Evolutionary conservation across 1,284 basidiomycete genomes (phyloP).

Genomic region (Heliocybe sulcata): DNA sequence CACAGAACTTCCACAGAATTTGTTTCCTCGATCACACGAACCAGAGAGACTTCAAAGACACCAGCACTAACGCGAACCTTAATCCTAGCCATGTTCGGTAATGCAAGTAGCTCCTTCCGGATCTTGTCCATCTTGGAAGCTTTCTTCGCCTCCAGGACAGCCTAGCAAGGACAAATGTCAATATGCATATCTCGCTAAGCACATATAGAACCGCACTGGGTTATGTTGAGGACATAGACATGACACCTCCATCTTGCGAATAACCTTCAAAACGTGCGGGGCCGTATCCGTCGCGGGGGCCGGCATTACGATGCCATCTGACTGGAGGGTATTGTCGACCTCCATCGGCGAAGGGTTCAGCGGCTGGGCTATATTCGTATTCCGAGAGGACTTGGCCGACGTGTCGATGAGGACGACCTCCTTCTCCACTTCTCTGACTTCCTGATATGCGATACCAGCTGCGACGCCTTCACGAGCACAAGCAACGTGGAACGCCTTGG

Average conservation of each 20-base stretch:
- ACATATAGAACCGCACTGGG: conserved; percentile 46
- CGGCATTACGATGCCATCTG: conserved; percentile 7
- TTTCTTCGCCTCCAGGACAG: conserved; percentile 64
- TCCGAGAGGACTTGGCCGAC: not conserved
- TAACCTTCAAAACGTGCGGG: conserved; percentile 48
- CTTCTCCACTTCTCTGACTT: conserved; percentile 67
- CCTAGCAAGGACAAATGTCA: conserved; percentile 31
- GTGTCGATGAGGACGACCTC: conserved; percentile 58
- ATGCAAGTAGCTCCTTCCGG: conserved; percentile 55
- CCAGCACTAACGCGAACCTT: conserved; percentile 76
- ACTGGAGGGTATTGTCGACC: conserved; percentile 6
- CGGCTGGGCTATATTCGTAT: not conserved
- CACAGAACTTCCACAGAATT: conserved; percentile 73
- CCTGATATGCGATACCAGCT: conserved; percentile 49
- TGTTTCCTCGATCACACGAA: conserved; percentile 61
- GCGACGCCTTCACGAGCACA: conserved; percentile 67
- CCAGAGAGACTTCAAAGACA: conserved; percentile 72
- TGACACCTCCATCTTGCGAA: conserved; percentile 67
- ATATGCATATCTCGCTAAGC: not conserved
- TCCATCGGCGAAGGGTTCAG: conserved; percentile 15
- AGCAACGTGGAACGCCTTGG: conserved; percentile 89
- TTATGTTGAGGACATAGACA: conserved; percentile 79
- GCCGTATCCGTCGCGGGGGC: conserved; percentile 9
- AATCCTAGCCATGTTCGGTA: conserved; percentile 66
- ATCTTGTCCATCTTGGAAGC: conserved; percentile 62